These are phyloP conservation scores for Trypanosoma brucei DNA, from an alignment of 208 protist species.

Conservation along the genomic window DNA sequence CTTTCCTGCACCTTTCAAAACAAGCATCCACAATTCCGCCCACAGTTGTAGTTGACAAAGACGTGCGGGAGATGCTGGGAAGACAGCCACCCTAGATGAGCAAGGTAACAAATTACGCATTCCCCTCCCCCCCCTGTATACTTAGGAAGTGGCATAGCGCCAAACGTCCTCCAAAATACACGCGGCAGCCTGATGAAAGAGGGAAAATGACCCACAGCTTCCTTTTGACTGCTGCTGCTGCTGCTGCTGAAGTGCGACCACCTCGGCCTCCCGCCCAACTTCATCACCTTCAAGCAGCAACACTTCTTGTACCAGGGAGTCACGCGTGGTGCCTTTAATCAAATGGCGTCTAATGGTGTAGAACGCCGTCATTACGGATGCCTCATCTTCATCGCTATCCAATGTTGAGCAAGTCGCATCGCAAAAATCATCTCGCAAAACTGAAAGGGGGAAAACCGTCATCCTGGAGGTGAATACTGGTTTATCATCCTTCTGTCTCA, in stretches of 20 bases:
- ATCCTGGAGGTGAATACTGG: slow-evolving; percentile 12
- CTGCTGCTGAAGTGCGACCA: slow-evolving; percentile 1
- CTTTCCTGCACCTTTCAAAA: too few relatives aligned
- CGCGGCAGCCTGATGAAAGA: slow-evolving; percentile 10
- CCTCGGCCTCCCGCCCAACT: slow-evolving; percentile 10
- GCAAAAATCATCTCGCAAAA: slow-evolving; percentile 10
- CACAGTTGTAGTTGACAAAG: too few relatives aligned
- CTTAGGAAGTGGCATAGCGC: slow-evolving; percentile 8
- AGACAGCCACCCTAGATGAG: too few relatives aligned
- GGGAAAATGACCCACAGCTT: background rate
- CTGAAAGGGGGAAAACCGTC: slow-evolving; percentile 12
- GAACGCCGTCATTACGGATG: slow-evolving; percentile 13
- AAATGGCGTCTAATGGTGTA: slow-evolving; percentile 9
- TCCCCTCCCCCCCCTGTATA: background rate
- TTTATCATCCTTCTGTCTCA: background rate
- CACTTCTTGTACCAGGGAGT: slow-evolving; percentile 20
- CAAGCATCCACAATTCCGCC: too few relatives aligned
- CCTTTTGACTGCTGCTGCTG: background rate
- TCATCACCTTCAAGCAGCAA: slow-evolving; percentile 24
- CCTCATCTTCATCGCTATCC: background rate
- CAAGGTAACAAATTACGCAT: background rate
- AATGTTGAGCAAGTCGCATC: background rate
- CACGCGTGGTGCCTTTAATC: slow-evolving; percentile 5
- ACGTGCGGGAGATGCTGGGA: too few relatives aligned
- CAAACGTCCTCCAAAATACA: slow-evolving; percentile 23